Conservation (phyloP, 352 stramenopile genomes). For the Phytophthora cajani region DNA sequence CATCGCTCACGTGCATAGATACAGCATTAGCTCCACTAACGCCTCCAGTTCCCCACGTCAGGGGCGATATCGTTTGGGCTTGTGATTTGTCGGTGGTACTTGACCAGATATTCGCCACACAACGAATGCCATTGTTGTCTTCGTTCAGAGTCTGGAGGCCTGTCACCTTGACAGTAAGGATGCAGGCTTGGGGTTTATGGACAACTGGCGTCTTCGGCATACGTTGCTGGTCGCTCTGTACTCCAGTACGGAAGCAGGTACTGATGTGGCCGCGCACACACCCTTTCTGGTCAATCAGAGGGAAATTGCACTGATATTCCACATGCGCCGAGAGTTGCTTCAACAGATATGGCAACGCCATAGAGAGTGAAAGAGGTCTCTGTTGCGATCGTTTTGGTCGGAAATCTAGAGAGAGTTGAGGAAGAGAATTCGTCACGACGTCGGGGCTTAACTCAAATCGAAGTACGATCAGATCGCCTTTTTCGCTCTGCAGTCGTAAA, state of each 20-base stretch:
- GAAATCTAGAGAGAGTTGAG: constrained; percentile 29
- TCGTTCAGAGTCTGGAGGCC: neutral
- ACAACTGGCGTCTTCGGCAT: neutral
- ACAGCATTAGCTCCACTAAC: constrained; percentile 8
- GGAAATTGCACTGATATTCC: constrained; percentile 7
- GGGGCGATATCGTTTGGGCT: constrained; percentile 16
- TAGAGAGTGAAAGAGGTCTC: constrained; percentile 6
- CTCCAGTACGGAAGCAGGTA: constrained; percentile 16
- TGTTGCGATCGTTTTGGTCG: constrained; percentile 17
- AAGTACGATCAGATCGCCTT: neutral
- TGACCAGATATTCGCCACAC: constrained; percentile 28
- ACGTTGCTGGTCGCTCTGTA: constrained; percentile 9
- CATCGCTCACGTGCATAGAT: constrained; percentile 23
- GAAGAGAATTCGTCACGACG: constrained; percentile 19
- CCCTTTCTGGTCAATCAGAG: constrained; percentile 29
- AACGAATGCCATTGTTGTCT: constrained; percentile 1
- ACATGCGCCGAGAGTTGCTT: constrained; percentile 12
- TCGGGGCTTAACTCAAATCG: constrained; percentile 34
- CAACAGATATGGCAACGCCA: constrained; percentile 20
- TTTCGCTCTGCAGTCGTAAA: constrained; percentile 8
- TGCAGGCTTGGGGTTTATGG: constrained; percentile 8
- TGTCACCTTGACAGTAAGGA: constrained; percentile 17
- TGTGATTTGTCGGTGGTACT: constrained; percentile 16
- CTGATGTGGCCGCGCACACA: constrained; percentile 15
- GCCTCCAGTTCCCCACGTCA: constrained; percentile 9